A percentile compares a stretch with the other conserved stretches of the same genome.
phyloP scores from a whole-genome alignment of 2,329 filamentous ascomycete genomes.

The Botrytis squamosa region DNA sequence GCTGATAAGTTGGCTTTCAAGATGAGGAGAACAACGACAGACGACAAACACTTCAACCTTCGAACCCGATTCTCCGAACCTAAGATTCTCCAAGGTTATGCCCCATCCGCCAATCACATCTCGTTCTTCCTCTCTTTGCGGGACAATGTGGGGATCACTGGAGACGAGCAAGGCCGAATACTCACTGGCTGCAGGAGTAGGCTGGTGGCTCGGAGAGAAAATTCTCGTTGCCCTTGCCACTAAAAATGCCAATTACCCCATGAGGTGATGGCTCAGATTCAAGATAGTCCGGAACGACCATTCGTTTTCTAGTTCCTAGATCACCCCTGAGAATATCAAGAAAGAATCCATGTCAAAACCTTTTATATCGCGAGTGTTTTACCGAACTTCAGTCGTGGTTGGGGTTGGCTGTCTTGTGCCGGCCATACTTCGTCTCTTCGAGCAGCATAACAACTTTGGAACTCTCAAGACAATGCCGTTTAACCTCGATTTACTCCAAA shows the following conservation, averaged over 20 bases:
- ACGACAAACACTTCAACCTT: not conserved
- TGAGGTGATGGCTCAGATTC: conserved; percentile 4
- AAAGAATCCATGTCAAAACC: not conserved
- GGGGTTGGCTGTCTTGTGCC: not conserved
- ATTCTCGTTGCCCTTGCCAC: conserved; percentile 10
- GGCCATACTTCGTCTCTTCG: not conserved
- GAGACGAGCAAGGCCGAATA: conserved; percentile 1
- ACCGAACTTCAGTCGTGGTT: not conserved
- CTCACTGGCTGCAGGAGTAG: not conserved
- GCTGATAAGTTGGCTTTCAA: not conserved
- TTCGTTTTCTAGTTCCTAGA: not conserved
- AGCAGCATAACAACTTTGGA: not conserved
- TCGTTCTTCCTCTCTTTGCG: not conserved
- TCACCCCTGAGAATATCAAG: not conserved
- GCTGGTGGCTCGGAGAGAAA: conserved; percentile 10
- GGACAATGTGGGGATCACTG: conserved; percentile 3
- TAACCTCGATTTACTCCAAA: not conserved
- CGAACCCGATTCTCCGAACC: not conserved
- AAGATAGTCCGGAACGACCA: not conserved
- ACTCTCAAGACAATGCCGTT: not conserved
- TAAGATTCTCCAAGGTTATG: not conserved
- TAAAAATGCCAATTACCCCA: conserved; percentile 1
- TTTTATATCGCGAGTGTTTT: not conserved
- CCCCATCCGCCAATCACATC: not conserved
- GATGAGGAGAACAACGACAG: not conserved